These are phyloP conservation scores for Mycena sanguinolenta DNA, from an alignment of 768 basidiomycete species.

Conservation along the genomic window DNA sequence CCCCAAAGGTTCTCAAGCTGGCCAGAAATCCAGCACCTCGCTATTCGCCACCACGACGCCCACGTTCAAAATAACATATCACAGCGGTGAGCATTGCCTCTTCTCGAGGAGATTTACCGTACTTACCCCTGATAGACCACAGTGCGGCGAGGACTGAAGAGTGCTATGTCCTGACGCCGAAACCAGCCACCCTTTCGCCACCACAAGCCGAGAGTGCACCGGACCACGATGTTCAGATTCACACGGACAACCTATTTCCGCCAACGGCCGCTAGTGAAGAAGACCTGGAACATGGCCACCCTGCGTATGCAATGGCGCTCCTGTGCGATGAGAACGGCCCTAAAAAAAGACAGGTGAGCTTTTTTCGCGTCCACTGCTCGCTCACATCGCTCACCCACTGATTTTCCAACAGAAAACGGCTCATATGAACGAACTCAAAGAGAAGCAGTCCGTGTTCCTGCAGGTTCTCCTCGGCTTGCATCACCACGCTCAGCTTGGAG, in stretches of 20 bases:
- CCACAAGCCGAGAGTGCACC: background rate
- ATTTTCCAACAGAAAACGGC: slow-evolving; percentile 5
- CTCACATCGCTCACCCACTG: background rate
- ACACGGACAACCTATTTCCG: background rate
- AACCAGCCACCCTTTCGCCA: background rate
- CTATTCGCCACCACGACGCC: background rate
- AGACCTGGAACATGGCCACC: background rate
- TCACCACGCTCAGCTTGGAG: background rate
- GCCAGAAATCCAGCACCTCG: background rate
- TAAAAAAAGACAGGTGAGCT: slow-evolving; percentile 20
- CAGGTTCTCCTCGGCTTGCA: slow-evolving; percentile 3
- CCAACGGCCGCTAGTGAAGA: background rate
- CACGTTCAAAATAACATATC: background rate
- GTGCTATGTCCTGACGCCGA: background rate
- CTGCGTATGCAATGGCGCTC: background rate
- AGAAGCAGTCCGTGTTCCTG: slow-evolving; percentile 3
- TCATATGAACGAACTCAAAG: slow-evolving; percentile 20
- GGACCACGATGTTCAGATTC: background rate
- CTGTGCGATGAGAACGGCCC: too few relatives aligned
- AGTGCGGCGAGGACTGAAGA: background rate
- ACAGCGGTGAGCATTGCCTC: background rate
- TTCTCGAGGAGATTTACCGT: background rate
- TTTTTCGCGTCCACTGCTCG: background rate
- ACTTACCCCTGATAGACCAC: background rate
- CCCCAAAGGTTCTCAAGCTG: too few relatives aligned